Percentiles rank a stretch among this genome's conserved stretches.
Conservation (phyloP, 345 rosid genomes). For the Syzygium aromaticum region DNA sequence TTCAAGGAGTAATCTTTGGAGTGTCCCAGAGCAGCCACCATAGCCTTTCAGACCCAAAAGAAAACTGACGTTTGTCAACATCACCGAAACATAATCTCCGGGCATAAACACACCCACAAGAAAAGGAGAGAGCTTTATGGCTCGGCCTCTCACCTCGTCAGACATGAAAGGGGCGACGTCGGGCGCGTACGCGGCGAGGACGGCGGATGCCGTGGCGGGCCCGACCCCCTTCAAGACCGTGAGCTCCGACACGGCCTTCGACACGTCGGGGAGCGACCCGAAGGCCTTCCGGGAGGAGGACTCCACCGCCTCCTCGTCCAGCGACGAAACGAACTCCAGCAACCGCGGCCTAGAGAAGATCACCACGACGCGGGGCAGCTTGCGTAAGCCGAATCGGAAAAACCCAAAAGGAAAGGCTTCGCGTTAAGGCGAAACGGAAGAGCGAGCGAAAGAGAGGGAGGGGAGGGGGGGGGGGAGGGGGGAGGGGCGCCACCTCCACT, state of each 20-base stretch:
- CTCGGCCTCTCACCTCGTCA: constrained; percentile 48
- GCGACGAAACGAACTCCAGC: constrained; percentile 56
- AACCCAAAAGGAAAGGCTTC: not conserved
- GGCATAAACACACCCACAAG: not conserved
- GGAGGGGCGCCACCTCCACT: constrained; percentile 48
- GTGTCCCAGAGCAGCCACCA: constrained; percentile 63
- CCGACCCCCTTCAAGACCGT: constrained; percentile 86
- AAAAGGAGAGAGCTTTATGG: not conserved
- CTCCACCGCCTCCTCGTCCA: constrained; percentile 56
- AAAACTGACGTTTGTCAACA: not conserved
- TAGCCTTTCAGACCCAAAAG: constrained; percentile 36
- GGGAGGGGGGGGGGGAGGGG: too few relatives aligned
- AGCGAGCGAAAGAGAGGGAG: too few relatives aligned
- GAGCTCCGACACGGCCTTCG: constrained; percentile 63
- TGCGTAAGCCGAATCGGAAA: not conserved
- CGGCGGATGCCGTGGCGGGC: constrained; percentile 85
- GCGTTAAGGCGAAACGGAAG: not conserved
- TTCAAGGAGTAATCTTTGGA: constrained; percentile 72
- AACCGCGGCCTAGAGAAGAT: constrained; percentile 56
- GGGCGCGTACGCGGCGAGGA: constrained; percentile 84
- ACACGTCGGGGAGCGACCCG: constrained; percentile 56
- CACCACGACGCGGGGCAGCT: not conserved
- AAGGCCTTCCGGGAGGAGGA: constrained; percentile 75
- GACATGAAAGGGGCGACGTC: constrained; percentile 80
- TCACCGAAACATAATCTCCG: not conserved